phyloP scores from a whole-genome alignment of 139 green algal genomes.

The Chlamydomonas eustigma region DNA sequence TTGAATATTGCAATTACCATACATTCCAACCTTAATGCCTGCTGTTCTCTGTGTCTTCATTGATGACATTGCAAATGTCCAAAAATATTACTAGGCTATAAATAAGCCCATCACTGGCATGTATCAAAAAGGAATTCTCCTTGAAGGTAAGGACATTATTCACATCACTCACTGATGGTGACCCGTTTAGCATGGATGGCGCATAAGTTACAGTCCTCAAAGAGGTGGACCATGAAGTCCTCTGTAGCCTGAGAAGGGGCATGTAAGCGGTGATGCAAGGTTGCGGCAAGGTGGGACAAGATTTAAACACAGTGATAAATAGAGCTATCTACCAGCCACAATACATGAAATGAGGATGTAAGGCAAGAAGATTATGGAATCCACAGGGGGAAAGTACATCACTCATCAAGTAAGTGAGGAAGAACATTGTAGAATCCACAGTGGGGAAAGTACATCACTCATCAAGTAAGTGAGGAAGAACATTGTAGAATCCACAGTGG shows the following conservation, averaged over 20 bases:
- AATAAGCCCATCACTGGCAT: no score
- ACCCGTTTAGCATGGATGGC: slow-evolving; percentile 92
- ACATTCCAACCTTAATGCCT: neutral
- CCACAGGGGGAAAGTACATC: neutral
- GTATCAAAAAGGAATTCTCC: neutral
- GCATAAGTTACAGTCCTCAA: slow-evolving; percentile 94
- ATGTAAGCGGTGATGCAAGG: no score
- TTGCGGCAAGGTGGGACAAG: no score
- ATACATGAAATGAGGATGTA: neutral
- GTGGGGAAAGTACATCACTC: neutral
- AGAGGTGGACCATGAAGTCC: slow-evolving; percentile 91
- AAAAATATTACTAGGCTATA: no score
- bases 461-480: neutral
- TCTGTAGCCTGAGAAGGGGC: slow-evolving; percentile 65
- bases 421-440: neutral
- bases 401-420: neutral
- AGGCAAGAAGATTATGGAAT: neutral
- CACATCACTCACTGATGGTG: slow-evolving; percentile 76
- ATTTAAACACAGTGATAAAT: neutral
- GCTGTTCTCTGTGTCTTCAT: neutral
- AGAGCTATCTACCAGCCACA: neutral
- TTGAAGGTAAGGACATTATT: neutral
- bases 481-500: neutral
- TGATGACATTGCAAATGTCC: neutral
- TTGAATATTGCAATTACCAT: neutral